Conservation (phyloP, 805 yeast genomes). For the Tanozyma kutaoensis region DNA sequence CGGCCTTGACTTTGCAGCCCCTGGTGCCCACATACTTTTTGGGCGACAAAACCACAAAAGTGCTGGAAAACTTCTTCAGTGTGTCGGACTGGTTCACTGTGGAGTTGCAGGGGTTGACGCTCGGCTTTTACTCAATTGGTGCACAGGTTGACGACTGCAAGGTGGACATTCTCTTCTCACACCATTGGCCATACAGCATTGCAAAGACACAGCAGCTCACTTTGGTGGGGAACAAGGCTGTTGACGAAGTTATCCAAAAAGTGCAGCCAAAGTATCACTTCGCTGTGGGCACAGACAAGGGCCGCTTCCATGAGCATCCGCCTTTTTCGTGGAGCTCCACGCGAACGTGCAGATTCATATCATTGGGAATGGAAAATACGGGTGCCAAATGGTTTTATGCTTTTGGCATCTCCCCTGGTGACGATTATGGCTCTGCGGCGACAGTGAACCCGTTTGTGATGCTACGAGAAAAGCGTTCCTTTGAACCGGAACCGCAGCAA, state of each 20-base stretch:
- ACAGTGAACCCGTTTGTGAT: no score
- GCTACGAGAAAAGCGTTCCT: no score
- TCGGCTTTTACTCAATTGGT: no score
- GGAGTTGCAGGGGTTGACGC: no score
- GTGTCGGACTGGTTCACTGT: no score
- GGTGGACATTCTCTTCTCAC: conserved; percentile 43
- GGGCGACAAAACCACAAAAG: conserved; percentile 4
- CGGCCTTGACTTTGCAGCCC: conserved; percentile 1
- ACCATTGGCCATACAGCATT: conserved; percentile 46
- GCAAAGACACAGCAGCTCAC: conserved; percentile 29
- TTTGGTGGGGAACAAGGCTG: conserved; percentile 25
- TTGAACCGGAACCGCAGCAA: no score
- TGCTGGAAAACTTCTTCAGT: conserved; percentile 11
- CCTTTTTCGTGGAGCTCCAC: conserved; percentile 45
- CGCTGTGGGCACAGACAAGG: conserved; percentile 35
- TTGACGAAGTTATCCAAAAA: conserved; percentile 33
- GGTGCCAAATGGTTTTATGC: conserved; percentile 65
- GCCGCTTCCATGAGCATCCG: conserved; percentile 37
- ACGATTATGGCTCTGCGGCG: conserved; percentile 7
- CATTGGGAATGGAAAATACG: conserved; percentile 46
- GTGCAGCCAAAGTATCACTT: conserved; percentile 58
- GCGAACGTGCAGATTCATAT: conserved; percentile 46
- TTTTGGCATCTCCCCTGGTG: conserved; percentile 21
- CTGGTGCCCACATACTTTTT: conserved; percentile 14
- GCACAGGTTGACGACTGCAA: no score